Conservation (phyloP, 2,329 filamentous ascomycete genomes). For the Graphilbum sp. region DNA sequence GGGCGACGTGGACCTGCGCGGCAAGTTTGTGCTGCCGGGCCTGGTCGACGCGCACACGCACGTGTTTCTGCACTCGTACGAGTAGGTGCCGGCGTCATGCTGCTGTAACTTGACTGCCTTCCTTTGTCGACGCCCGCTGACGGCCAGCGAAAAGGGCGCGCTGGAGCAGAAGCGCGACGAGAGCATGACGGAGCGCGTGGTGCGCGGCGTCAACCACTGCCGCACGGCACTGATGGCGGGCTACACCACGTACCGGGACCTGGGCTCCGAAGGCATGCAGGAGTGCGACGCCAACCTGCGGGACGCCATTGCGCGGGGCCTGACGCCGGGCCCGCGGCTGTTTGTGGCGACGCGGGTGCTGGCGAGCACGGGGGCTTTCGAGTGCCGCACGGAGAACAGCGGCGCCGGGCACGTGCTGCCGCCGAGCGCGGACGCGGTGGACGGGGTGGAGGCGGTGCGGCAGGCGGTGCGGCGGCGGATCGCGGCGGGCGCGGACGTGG, state of each 20-base stretch:
- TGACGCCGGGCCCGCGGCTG: conserved; percentile 36
- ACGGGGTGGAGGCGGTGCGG: conserved; percentile 28
- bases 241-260: conserved; percentile 39
- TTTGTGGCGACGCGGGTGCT: conserved; percentile 37
- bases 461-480: conserved; percentile 28
- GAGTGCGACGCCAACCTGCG: conserved; percentile 33
- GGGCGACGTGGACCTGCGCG: conserved; percentile 35
- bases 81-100: no score
- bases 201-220: conserved; percentile 36
- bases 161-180: conserved; percentile 39
- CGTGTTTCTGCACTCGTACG: conserved; percentile 36
- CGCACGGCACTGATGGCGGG: conserved; percentile 36
- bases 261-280: conserved; percentile 34
- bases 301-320: conserved; percentile 35
- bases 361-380: conserved; percentile 32
- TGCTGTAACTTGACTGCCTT: not conserved
- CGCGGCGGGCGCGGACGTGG: conserved; percentile 30
- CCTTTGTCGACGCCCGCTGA: not conserved
- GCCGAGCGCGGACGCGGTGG: conserved; percentile 25
- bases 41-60: conserved; percentile 40
- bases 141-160: conserved; percentile 20
- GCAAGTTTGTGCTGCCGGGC: conserved; percentile 32
- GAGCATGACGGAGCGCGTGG: conserved; percentile 36
- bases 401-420: conserved; percentile 17
- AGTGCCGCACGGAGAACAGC: conserved; percentile 29